These are phyloP conservation scores for Mrakia hoshinonis DNA, from an alignment of 768 basidiomycete genomes.

Conservation along the genomic window DNA sequence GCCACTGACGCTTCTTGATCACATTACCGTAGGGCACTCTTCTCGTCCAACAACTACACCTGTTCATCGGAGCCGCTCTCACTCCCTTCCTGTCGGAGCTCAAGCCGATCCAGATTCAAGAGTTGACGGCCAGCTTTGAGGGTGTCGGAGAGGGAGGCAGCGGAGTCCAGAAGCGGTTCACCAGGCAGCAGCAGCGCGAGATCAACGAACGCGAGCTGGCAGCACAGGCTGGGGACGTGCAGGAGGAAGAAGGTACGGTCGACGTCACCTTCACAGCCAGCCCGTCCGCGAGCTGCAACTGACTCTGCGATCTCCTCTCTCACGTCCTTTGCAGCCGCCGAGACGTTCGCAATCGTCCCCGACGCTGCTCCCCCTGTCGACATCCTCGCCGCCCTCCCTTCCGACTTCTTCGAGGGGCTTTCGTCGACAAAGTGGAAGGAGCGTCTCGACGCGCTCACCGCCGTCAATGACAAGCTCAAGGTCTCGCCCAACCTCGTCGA, in stretches of 20 bases:
- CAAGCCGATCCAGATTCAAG: slow-evolving; percentile 94
- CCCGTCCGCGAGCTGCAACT: neutral
- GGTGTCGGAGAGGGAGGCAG: slow-evolving; percentile 64
- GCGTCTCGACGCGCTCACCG: slow-evolving; percentile 75
- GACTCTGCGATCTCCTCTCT: neutral
- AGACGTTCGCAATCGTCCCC: slow-evolving; percentile 44
- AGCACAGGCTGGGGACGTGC: slow-evolving; percentile 30
- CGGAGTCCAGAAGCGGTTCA: slow-evolving; percentile 68
- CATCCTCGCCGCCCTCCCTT: slow-evolving; percentile 64
- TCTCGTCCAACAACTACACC: slow-evolving; percentile 68
- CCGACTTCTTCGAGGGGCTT: slow-evolving; percentile 62
- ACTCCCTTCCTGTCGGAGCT: slow-evolving; percentile 77
- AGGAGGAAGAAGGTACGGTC: slow-evolving; percentile 39
- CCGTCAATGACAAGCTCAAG: slow-evolving; percentile 60
- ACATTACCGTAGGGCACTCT: slow-evolving; percentile 48
- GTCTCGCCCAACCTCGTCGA: slow-evolving; percentile 70
- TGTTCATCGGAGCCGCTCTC: slow-evolving; percentile 73
- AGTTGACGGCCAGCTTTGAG: slow-evolving; percentile 84
- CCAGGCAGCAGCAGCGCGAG: slow-evolving; percentile 62
- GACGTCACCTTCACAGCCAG: neutral
- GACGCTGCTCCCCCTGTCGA: slow-evolving; percentile 58
- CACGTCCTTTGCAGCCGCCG: slow-evolving; percentile 35
- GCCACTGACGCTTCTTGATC: neutral
- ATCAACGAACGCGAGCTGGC: slow-evolving; percentile 42
- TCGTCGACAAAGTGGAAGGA: slow-evolving; percentile 98